These are phyloP conservation scores for Moesziomyces sp. DNA, from an alignment of 1,284 basidiomycete genomes.

Conservation along the genomic window DNA sequence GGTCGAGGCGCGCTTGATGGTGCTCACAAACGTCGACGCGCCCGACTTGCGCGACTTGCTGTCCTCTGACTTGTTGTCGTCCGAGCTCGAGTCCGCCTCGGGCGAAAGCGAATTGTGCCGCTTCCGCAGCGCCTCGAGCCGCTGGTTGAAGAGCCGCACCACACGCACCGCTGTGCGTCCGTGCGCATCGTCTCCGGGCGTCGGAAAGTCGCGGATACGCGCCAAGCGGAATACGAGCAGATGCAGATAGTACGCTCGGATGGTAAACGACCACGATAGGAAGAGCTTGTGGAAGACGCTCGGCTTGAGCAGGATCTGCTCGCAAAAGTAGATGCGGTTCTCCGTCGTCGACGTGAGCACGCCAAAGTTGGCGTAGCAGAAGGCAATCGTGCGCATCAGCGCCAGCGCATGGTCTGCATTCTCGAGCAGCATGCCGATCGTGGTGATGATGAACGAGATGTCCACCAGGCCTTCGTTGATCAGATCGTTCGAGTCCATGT, in stretches of 20 bases:
- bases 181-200: conserved; percentile 47
- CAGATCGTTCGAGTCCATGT: conserved; percentile 61
- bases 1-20: conserved; percentile 58
- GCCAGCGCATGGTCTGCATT: conserved; percentile 64
- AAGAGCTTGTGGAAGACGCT: conserved; percentile 63
- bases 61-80: conserved; percentile 50
- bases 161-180: conserved; percentile 53
- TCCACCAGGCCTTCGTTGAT: conserved; percentile 52
- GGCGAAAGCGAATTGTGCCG: conserved; percentile 59
- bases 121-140: conserved; percentile 56
- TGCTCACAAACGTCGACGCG: conserved; percentile 60
- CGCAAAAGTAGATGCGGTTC: conserved; percentile 58
- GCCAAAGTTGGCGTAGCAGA: conserved; percentile 64
- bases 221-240: conserved; percentile 64
- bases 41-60: conserved; percentile 32
- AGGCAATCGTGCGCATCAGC: conserved; percentile 63
- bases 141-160: conserved; percentile 53
- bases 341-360: conserved; percentile 50
- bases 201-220: conserved; percentile 56
- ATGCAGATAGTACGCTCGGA: conserved; percentile 64
- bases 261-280: conserved; percentile 65
- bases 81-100: conserved; percentile 48
- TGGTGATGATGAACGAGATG: conserved; percentile 58
- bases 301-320: conserved; percentile 60
- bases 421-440: conserved; percentile 57